These are phyloP conservation scores for Panaeolus papilionaceus DNA, from an alignment of 768 basidiomycete genomes.

Conservation along the genomic window DNA sequence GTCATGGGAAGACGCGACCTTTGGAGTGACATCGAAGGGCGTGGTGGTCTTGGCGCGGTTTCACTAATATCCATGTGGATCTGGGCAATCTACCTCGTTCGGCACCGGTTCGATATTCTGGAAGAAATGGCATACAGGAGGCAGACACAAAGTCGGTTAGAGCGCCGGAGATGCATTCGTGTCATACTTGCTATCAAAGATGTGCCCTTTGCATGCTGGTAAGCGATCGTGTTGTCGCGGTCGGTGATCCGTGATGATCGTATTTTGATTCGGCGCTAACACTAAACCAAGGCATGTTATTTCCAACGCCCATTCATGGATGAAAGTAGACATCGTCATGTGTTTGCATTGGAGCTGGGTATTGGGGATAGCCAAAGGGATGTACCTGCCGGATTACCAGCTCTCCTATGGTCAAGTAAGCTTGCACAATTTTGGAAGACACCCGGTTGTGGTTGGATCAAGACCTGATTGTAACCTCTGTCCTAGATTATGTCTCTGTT, in stretches of 20 bases:
- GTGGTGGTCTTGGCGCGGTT: slow-evolving; percentile 25
- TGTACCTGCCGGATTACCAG: background rate
- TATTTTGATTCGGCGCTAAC: background rate
- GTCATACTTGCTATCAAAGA: background rate
- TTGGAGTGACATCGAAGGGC: slow-evolving; percentile 23
- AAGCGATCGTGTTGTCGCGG: background rate
- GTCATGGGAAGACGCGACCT: slow-evolving; percentile 29
- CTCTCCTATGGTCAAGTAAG: background rate
- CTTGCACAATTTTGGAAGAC: background rate
- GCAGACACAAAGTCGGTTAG: background rate
- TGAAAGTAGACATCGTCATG: background rate
- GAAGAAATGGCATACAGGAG: slow-evolving; percentile 10
- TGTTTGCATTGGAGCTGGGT: slow-evolving; percentile 7
- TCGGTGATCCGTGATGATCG: too few relatives aligned
- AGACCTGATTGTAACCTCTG: background rate
- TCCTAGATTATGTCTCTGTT: background rate
- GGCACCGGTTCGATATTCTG: slow-evolving; percentile 23
- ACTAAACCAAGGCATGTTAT: background rate
- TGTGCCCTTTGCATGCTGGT: background rate
- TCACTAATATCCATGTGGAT: slow-evolving; percentile 24
- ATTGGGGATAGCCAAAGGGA: background rate
- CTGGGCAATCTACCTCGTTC: slow-evolving; percentile 25
- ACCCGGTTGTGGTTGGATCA: background rate
- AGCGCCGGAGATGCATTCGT: background rate
- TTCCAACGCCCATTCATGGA: slow-evolving; percentile 1